These are phyloP conservation scores for Amphirosellinia nigrospora DNA, from an alignment of 495 filamentous ascomycete genomes.

Conservation along the genomic window DNA sequence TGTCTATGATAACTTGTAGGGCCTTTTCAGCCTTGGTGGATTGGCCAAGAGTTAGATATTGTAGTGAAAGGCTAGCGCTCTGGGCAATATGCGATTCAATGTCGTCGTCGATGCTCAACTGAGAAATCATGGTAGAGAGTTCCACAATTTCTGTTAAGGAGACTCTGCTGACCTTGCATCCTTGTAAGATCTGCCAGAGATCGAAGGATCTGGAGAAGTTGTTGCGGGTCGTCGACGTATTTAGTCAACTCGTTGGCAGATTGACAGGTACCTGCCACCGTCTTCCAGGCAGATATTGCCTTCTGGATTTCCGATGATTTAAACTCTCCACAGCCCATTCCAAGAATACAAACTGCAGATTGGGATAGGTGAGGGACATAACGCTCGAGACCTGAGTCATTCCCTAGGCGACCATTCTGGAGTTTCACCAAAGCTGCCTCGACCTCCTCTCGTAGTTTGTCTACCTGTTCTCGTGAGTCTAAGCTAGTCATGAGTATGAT, in stretches of 20 bases:
- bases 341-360: conserved; percentile 57
- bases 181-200: conserved; percentile 77
- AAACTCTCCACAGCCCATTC: conserved; percentile 59
- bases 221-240: conserved; percentile 66
- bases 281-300: conserved; percentile 58
- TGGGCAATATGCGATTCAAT: conserved; percentile 64
- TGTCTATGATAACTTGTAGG: conserved; percentile 63
- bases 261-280: conserved; percentile 54
- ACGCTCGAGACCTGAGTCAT: conserved; percentile 60
- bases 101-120: conserved; percentile 57
- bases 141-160: conserved; percentile 56
- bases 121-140: conserved; percentile 56
- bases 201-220: conserved; percentile 67
- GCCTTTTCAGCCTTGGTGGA: conserved; percentile 72
- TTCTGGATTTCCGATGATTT: conserved; percentile 55
- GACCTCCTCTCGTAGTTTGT: conserved; percentile 42
- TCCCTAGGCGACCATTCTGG: conserved; percentile 42
- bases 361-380: conserved; percentile 66
- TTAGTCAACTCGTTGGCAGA: conserved; percentile 58
- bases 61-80: conserved; percentile 66
- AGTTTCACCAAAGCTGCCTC: conserved; percentile 47
- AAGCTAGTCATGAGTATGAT: conserved; percentile 45
- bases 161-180: conserved; percentile 66
- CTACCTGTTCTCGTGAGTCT: conserved; percentile 38
- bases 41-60: conserved; percentile 79